These are phyloP conservation scores for Trichoderma hamatum DNA, from an alignment of 2,329 filamentous ascomycete genomes.

Conservation along the genomic window DNA sequence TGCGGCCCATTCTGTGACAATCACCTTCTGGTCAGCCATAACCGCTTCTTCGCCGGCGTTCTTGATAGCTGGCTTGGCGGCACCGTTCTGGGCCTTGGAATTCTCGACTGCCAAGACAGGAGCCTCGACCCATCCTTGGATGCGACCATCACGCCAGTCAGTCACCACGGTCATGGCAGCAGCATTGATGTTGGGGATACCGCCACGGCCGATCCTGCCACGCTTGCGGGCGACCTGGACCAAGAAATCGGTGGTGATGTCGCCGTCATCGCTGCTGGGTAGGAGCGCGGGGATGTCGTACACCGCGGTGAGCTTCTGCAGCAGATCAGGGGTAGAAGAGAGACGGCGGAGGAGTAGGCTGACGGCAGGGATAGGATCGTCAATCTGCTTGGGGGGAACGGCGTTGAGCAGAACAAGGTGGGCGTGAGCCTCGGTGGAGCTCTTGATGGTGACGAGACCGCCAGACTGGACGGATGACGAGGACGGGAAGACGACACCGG, in stretches of 20 bases:
- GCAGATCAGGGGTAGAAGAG: constrained; percentile 70
- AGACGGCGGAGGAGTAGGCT: constrained; percentile 81
- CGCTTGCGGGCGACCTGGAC: constrained; percentile 94
- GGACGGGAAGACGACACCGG: constrained; percentile 90
- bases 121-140: constrained; percentile 87
- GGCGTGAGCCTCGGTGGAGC: constrained; percentile 73
- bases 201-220: constrained; percentile 83
- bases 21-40: constrained; percentile 73
- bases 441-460: constrained; percentile 57
- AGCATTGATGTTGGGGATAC: constrained; percentile 83
- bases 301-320: constrained; percentile 77
- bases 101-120: constrained; percentile 64
- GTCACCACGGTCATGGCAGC: constrained; percentile 92
- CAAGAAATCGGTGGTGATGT: constrained; percentile 86
- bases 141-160: constrained; percentile 95
- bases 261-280: constrained; percentile 64
- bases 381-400: constrained; percentile 90
- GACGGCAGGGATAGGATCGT: constrained; percentile 87
- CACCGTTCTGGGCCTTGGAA: constrained; percentile 30
- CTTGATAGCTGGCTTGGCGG: constrained; percentile 40
- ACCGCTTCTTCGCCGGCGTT: constrained; percentile 49
- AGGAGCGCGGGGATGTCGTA: constrained; percentile 85
- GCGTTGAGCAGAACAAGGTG: constrained; percentile 87
- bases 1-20: constrained; percentile 89
- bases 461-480: constrained; percentile 46